phyloP scores from a whole-genome alignment of 2,329 filamentous ascomycete species.

The Neofusicoccum sp. region DNA sequence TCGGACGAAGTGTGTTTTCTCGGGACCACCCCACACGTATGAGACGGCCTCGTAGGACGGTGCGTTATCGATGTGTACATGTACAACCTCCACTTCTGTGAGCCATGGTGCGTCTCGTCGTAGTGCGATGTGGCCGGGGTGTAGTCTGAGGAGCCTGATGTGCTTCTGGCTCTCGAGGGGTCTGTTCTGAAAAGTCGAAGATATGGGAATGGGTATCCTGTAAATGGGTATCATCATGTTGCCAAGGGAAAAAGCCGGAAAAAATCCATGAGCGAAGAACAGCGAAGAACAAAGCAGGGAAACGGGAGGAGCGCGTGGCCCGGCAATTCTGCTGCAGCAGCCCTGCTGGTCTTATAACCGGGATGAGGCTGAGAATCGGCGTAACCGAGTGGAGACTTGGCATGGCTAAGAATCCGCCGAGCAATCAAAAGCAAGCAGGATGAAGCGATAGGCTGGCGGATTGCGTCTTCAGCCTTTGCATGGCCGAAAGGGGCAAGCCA shows the following conservation, averaged over 20 bases:
- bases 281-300: neutral
- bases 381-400: neutral
- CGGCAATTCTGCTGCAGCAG: neutral
- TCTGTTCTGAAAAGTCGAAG: neutral
- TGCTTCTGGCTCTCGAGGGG: neutral
- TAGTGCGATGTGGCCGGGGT: neutral
- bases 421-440: neutral
- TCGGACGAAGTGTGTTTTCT: conserved; percentile 5
- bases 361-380: conserved; percentile 2
- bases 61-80: neutral
- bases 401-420: neutral
- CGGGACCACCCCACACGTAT: conserved; percentile 20
- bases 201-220: neutral
- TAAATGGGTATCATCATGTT: conserved; percentile 15
- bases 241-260: neutral
- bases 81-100: conserved; percentile 4
- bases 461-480: neutral
- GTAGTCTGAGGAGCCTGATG: neutral
- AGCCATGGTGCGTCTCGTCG: neutral
- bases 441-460: neutral
- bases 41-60: conserved; percentile 19
- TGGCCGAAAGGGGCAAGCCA: neutral
- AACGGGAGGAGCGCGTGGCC: neutral
- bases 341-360: conserved; percentile 4
- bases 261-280: neutral